Conservation (phyloP, 805 yeast species). For the Candida nemodendra region DNA sequence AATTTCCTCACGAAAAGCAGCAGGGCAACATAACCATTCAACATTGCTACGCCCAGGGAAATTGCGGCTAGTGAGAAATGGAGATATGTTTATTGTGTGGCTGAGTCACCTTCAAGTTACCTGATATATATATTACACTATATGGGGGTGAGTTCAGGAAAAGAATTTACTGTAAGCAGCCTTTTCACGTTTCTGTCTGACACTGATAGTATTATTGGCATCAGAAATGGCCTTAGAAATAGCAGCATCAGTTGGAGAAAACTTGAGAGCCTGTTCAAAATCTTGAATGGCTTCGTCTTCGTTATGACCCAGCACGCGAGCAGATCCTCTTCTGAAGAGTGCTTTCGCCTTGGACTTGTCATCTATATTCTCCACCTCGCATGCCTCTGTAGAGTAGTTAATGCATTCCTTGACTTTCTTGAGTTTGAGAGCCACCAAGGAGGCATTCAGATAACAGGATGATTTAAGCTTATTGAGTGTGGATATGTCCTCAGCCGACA, state of each 20-base stretch:
- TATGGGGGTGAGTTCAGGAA: no score
- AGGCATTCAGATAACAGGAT: constrained; percentile 67
- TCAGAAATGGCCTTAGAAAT: constrained; percentile 63
- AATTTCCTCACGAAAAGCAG: constrained; percentile 5
- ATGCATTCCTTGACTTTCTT: constrained; percentile 54
- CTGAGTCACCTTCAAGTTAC: no score
- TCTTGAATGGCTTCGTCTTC: constrained; percentile 68
- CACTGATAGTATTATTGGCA: constrained; percentile 50
- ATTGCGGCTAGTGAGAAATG: no score
- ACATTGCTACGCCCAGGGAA: no score
- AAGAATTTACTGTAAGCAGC: constrained; percentile 75
- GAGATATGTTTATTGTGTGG: no score
- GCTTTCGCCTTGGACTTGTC: constrained; percentile 82
- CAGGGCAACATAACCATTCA: no score
- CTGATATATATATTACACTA: background rate
- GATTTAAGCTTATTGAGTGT: constrained; percentile 54
- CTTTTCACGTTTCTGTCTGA: constrained; percentile 65
- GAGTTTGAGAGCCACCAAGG: constrained; percentile 69
- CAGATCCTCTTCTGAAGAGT: constrained; percentile 79
- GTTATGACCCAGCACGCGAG: constrained; percentile 59
- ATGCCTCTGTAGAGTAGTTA: constrained; percentile 61
- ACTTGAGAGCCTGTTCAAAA: constrained; percentile 60
- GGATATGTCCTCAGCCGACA: constrained; percentile 52
- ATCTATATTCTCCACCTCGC: constrained; percentile 57
- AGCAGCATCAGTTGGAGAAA: constrained; percentile 71